Evolutionary conservation across 2,329 filamentous ascomycete species (phyloP), one percentile per base, ranked within the genome.

Genomic region (Neoarthrinium moseri): DNA sequence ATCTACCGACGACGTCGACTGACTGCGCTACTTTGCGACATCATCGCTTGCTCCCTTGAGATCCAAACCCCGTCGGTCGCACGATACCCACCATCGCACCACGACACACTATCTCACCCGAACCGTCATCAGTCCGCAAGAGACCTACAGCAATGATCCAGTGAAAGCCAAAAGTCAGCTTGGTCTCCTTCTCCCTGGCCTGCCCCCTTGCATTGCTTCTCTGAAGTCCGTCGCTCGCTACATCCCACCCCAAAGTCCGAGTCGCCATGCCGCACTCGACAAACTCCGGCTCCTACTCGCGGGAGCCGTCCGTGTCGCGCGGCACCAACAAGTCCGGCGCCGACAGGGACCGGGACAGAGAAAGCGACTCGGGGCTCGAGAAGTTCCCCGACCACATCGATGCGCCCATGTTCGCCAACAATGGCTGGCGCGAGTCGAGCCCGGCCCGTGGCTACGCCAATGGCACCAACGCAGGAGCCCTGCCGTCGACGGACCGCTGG

Each of bases 371-470:
- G 20, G 61, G 61, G 20, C 57, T 64, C 38, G 62, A 65, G 53
- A 65, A 65, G 33, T 65, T 65, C 40, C 62, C 62, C 36, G 62
- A 65, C 34, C 61, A 64, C 41, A 55, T 65, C 53, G 62, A 65
- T 36, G 59, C 61, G 10, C 54, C 60, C 20, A 59, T 63, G 59
- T 61, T 60, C 53, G 53, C 54, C 45, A 50, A 52, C 40, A 54
- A 49, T 46, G 48, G 50, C 6, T 53, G 61, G 39, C 51, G 60
- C 5, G 59, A 61, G 40, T 52, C 39, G 6, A 45, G 37, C 21
- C 43, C 46, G 23, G 39, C 35, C 6, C 30, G 48, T n/a, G 60
- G 59, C 17, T 38, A 38, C 24, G 21, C 34, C 21, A 44, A 63
- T 34, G 61, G 61, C 17, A 48, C 63, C 38, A 61, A 60, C 53